Base-by-base conservation (phyloP, 495 filamentous ascomycete species). In the Aspergillus nidulans region DNA sequence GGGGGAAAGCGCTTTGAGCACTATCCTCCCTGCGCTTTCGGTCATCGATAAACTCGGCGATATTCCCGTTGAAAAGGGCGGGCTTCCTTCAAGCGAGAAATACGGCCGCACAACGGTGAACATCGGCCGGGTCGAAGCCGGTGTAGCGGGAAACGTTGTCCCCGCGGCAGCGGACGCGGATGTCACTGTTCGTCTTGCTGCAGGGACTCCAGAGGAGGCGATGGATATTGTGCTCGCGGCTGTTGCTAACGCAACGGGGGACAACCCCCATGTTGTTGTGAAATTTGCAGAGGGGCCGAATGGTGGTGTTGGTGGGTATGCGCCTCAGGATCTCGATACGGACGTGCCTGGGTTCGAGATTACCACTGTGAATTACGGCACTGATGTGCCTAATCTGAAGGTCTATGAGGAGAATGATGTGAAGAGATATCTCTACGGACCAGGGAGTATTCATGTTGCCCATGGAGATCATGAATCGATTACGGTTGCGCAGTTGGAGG, bases 61-160 rank as follows among this genome's bases (percentile, higher is more conserved):
- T 19, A 69, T 69, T 47, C 70, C 71, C 21, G 62, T 43, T 2
- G 58, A 65, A 39, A 56, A 74, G 24, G 75, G 73, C 15, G 82
- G 86, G 18, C 63, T 96, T 18, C 94, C 94, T 0, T 74, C 70
- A 7, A 89, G 83, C 49, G 77, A 85, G 40, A 84, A 88, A 60
- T 92, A 88, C 61, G 92, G 94, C 1, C 84, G 86, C 23, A 92
- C 89, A 4, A 97, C 94, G 0, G 67, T 96, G 42, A 97, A 97
- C 61, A 80, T 97, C 38, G 92, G 92, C 0, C 58, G 67, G 15
- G 74, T 97, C 2, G 77, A 82, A 7, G 92, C 89, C 12, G 92
- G 92, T 1, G 90, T 96, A 0, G 94, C 92, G 4, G 78, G 77
- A 0, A 97, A 97, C 63, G 91, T 97, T 6, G 89, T 97, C 39